Conservation (phyloP, 2,329 filamentous ascomycete genomes). For the Xylaria arbuscula region DNA sequence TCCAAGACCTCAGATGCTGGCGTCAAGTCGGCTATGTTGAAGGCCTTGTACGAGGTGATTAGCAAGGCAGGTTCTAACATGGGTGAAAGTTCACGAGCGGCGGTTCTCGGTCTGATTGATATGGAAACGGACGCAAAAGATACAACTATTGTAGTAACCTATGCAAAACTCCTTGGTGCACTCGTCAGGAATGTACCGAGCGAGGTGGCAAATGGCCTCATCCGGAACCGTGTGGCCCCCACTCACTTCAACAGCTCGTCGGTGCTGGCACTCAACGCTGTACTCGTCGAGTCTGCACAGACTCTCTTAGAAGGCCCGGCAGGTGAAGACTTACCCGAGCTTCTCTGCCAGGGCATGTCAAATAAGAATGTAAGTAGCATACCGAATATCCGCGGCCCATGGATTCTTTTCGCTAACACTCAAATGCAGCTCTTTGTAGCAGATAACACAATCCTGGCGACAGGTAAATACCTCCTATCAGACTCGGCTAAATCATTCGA, state of each 20-base stretch:
- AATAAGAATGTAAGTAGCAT: conserved; percentile 74
- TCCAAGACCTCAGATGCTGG: conserved; percentile 89
- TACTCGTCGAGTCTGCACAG: conserved; percentile 82
- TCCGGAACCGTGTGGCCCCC: conserved; percentile 82
- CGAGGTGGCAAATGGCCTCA: conserved; percentile 70
- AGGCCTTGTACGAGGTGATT: conserved; percentile 94
- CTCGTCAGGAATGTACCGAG: conserved; percentile 86
- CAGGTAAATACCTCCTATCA: conserved; percentile 87
- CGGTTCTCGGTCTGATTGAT: conserved; percentile 91
- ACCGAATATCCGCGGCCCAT: background rate
- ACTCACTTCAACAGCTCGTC: conserved; percentile 81
- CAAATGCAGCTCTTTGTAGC: conserved; percentile 76
- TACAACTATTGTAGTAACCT: conserved; percentile 84
- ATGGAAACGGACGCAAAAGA: conserved; percentile 81
- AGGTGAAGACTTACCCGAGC: conserved; percentile 77
- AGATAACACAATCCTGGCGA: conserved; percentile 88
- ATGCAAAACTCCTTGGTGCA: conserved; percentile 88
- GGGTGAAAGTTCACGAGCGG: conserved; percentile 86
- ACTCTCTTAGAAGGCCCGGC: conserved; percentile 73
- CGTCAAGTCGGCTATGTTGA: conserved; percentile 95
- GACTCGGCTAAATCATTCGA: conserved; percentile 78
- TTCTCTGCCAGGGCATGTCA: conserved; percentile 82
- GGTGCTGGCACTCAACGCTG: conserved; percentile 86
- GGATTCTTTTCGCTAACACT: conserved; percentile 23
- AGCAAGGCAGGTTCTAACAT: conserved; percentile 95